These are phyloP conservation scores for Calophaca sinica DNA, from an alignment of 306 rosid genomes.

Conservation along the genomic window DNA sequence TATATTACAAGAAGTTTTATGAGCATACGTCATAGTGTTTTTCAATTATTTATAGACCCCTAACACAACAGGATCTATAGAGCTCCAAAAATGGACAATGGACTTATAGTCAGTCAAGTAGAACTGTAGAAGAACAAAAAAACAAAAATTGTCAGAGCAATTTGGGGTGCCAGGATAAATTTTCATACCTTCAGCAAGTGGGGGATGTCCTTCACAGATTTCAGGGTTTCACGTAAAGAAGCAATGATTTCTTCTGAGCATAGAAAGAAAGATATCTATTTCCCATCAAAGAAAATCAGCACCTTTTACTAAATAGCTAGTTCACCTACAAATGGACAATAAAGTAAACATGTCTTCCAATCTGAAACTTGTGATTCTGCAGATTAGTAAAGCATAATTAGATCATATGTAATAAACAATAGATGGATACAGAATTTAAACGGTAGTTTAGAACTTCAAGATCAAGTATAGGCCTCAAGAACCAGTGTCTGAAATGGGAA, in stretches of 20 bases:
- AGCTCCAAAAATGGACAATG: constrained; percentile 33
- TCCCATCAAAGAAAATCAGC: constrained; percentile 56
- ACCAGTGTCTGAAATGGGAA: constrained; percentile 76
- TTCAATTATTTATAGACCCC: constrained; percentile 17
- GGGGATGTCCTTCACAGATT: constrained; percentile 89
- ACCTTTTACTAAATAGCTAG: constrained; percentile 29
- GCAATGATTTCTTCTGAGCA: constrained; percentile 75
- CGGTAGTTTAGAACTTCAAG: constrained; percentile 82
- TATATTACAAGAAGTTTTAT: constrained; percentile 2
- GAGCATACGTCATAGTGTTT: constrained; percentile 32
- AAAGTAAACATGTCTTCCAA: constrained; percentile 35
- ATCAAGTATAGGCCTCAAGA: constrained; percentile 94
- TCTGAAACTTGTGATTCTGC: constrained; percentile 34
- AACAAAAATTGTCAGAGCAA: background rate
- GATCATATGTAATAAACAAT: constrained; percentile 32
- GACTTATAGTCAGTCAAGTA: background rate
- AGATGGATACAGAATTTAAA: constrained; percentile 85
- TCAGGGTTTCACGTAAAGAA: constrained; percentile 81
- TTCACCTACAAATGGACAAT: constrained; percentile 32
- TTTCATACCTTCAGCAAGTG: constrained; percentile 79
- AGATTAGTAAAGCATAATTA: constrained; percentile 12
- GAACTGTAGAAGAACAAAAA: constrained; percentile 31
- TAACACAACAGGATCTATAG: constrained; percentile 38
- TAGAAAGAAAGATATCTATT: constrained; percentile 90
- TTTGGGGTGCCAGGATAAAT: constrained; percentile 1